Conservation (phyloP, 768 basidiomycete genomes). For the Russula brevipes region DNA sequence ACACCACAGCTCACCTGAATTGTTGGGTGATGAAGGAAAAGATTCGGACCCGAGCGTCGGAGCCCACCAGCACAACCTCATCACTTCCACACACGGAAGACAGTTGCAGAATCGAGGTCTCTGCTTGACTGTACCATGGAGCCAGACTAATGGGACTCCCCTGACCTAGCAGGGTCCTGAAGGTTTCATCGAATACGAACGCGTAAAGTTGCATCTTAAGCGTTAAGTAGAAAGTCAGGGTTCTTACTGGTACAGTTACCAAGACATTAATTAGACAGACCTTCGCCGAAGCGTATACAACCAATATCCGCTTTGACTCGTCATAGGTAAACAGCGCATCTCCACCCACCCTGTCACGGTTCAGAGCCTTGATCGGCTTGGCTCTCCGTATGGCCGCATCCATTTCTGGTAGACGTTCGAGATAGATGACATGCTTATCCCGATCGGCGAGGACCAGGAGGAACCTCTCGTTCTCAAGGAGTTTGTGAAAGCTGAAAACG, state of each 20-base stretch:
- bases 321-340: constrained; percentile 46
- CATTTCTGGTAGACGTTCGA: constrained; percentile 4
- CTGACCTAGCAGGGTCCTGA: constrained; percentile 36
- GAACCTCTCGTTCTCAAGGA: constrained; percentile 18
- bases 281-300: constrained; percentile 41
- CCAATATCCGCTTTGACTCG: constrained; percentile 47
- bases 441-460: constrained; percentile 12
- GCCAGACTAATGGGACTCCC: constrained; percentile 40
- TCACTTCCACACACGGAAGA: constrained; percentile 48
- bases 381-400: background rate
- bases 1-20: constrained; percentile 39
- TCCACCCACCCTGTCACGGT: constrained; percentile 43
- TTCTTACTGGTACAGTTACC: no score
- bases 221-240: background rate
- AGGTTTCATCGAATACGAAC: constrained; percentile 45
- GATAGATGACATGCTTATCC: constrained; percentile 11
- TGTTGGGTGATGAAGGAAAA: constrained; percentile 50
- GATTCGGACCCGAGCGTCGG: constrained; percentile 39
- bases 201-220: constrained; percentile 38
- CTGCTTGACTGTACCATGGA: constrained; percentile 39
- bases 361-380: constrained; percentile 28
- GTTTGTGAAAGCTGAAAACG: constrained; percentile 10
- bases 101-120: constrained; percentile 31
- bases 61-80: constrained; percentile 50
- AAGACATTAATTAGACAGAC: constrained; percentile 26